These are phyloP conservation scores for Colletotrichum tabaci DNA, from an alignment of 2,329 filamentous ascomycete species.

Conservation along the genomic window DNA sequence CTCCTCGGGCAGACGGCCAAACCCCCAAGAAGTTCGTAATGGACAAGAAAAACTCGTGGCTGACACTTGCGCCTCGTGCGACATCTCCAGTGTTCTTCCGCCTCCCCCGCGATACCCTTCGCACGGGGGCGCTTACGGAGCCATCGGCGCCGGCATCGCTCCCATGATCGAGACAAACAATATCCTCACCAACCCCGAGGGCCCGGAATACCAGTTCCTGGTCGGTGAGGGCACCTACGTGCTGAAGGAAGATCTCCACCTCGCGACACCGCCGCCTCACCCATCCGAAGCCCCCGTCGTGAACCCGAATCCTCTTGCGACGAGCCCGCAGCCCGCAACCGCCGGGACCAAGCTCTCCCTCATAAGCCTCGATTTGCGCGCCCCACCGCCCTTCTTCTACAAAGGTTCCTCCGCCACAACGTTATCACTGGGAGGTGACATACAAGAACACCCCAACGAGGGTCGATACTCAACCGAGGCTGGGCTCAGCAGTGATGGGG, in stretches of 20 bases:
- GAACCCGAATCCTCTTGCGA: slow-evolving; percentile 93
- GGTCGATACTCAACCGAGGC: slow-evolving; percentile 72
- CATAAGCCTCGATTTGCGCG: slow-evolving; percentile 77
- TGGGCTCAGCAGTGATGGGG: slow-evolving; percentile 72
- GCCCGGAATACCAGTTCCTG: slow-evolving; percentile 89
- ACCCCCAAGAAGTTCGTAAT: not conserved
- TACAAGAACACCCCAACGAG: slow-evolving; percentile 75
- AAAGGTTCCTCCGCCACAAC: slow-evolving; percentile 67
- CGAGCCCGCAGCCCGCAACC: slow-evolving; percentile 85
- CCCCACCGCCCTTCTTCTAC: slow-evolving; percentile 68
- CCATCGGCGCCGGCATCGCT: slow-evolving; percentile 75
- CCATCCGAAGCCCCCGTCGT: slow-evolving; percentile 90
- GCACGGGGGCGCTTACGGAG: slow-evolving; percentile 80
- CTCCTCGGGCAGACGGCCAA: slow-evolving; percentile 1
- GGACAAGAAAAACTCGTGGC: not conserved
- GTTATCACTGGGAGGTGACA: slow-evolving; percentile 64
- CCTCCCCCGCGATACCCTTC: slow-evolving; percentile 88
- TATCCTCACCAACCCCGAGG: slow-evolving; percentile 82
- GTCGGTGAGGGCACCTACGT: slow-evolving; percentile 97
- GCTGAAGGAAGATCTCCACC: slow-evolving; percentile 89
- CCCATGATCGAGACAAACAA: slow-evolving; percentile 96
- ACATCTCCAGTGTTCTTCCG: slow-evolving; percentile 78
- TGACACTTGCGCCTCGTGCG: slow-evolving; percentile 25
- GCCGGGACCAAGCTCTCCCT: slow-evolving; percentile 88
- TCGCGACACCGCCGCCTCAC: slow-evolving; percentile 95